Evolutionary conservation across 108 stramenopile genomes (phyloP), one percentile per base, ranked within the genome.

Genomic region (Discostella pseudostelligera): DNA sequence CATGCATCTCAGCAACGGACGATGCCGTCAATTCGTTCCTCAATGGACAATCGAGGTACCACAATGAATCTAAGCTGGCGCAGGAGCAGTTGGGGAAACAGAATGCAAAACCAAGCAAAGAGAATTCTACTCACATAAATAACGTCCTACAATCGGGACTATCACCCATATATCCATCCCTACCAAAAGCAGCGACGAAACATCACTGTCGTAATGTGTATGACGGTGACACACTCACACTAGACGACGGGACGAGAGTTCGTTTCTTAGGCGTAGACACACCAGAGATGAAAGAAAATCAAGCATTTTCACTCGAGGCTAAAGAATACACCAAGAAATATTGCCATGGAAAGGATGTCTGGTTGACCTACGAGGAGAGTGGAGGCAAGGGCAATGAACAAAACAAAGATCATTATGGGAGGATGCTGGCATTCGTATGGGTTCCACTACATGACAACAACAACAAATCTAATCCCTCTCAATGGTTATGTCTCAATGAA

Each of bases 221-320:
- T 49, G 89, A 91, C 58, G 89, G 89, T 20, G 89, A 91, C 59
- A 91, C 89, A 0, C 63, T 87, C 56, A 91, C 89, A 7, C 50
- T 91, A 36, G 62, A 61, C 21, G 80, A 86, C 54, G 80, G 75
- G 39, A 63, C 71, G 37, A 79, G 87, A 10, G 84, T 91, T 10
- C 81, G 89, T 39, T 69, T 91, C 17, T 24, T 91, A 10, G 89
- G 89, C 13, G 82, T 91, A 39, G 89, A 91, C 65, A 91, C 89
- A 7, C 89, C 89, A 9, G 89, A 91, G 63, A 48, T 91, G 46
- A 86, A 86, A 65, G 81, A 87, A 65, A 81, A 81, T n/a, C 82
- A 91, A 59, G 78, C 84, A 1, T 91, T 79, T 78, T 76, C 89
- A 3, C 26, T 83, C 36, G 89, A 91, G 68, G 89, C 89, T n/a